phyloP scores from a whole-genome alignment of 2,329 filamentous ascomycete genomes.

The Xylariaceae sp. region DNA sequence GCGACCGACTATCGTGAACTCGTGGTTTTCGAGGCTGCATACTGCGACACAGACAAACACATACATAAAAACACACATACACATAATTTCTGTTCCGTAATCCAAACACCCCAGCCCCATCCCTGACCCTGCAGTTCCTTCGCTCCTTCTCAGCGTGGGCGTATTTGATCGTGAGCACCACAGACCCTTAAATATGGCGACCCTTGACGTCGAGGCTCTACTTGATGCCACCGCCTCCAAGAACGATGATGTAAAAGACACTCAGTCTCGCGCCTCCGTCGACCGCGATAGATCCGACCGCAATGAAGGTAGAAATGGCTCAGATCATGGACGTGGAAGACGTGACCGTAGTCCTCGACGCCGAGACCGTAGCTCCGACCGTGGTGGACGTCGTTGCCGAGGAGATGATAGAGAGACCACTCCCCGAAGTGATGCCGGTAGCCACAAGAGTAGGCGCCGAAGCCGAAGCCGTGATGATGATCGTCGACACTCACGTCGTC shows the following conservation, averaged over 20 bases:
- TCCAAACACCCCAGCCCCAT: neutral
- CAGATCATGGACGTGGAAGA: constrained; percentile 53
- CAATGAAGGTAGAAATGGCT: constrained; percentile 44
- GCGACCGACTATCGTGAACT: too few species aligned
- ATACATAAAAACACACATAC: too few species aligned
- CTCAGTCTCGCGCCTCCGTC: constrained; percentile 48
- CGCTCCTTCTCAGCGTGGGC: too few species aligned
- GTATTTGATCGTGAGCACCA: too few species aligned
- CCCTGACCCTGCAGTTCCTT: neutral
- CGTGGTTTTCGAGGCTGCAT: too few species aligned
- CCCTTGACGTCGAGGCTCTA: constrained; percentile 78
- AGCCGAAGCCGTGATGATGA: constrained; percentile 76
- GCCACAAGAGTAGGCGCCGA: constrained; percentile 76
- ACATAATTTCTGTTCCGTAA: too few species aligned
- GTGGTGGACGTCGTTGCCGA: constrained; percentile 51
- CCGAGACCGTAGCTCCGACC: constrained; percentile 51
- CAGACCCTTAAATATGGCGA: constrained; percentile 45
- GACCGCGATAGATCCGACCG: constrained; percentile 53
- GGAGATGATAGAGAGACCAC: constrained; percentile 60
- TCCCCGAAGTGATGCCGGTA: constrained; percentile 71
- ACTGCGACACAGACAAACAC: too few species aligned
- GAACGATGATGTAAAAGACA: constrained; percentile 45
- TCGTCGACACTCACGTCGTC: constrained; percentile 67
- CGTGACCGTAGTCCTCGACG: constrained; percentile 49
- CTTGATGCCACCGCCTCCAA: constrained; percentile 78